Conservation (phyloP, 768 basidiomycete genomes). For the Rhodocollybia butyracea region DNA sequence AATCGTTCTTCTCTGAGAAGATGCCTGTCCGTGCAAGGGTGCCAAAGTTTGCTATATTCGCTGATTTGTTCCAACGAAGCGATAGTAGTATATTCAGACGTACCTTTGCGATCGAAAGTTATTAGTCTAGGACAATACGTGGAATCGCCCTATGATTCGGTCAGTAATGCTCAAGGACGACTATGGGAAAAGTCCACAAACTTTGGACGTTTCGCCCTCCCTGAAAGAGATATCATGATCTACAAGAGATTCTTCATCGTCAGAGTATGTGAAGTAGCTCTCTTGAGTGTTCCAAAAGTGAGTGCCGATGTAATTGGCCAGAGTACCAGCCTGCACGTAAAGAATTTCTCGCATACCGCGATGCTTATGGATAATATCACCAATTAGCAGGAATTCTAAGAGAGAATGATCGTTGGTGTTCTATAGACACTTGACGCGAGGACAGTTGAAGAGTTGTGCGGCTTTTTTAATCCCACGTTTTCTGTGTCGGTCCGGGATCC, state of each 20-base stretch:
- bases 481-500: background rate
- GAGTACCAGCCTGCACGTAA: constrained; percentile 69
- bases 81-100: constrained; percentile 4
- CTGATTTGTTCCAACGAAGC: background rate
- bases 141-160: constrained; percentile 34
- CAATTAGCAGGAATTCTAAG: too few species aligned
- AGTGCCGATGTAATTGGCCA: constrained; percentile 67
- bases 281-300: constrained; percentile 87
- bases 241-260: constrained; percentile 38
- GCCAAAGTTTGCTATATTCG: constrained; percentile 60
- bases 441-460: too few species aligned
- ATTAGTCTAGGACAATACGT: constrained; percentile 61
- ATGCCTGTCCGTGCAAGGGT: constrained; percentile 42
- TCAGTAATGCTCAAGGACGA: constrained; percentile 1
- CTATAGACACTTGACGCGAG: too few species aligned
- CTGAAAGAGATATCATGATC: constrained; percentile 63
- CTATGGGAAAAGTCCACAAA: constrained; percentile 24
- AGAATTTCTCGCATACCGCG: constrained; percentile 82
- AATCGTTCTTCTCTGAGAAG: constrained; percentile 30
- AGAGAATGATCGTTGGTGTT: too few species aligned
- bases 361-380: too few species aligned
- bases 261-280: constrained; percentile 54
- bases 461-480: too few species aligned
- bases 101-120: constrained; percentile 67
- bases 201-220: constrained; percentile 51